Evolutionary conservation across 2,329 filamentous ascomycete species (phyloP).

Genomic region (Colletotrichum filicis): DNA sequence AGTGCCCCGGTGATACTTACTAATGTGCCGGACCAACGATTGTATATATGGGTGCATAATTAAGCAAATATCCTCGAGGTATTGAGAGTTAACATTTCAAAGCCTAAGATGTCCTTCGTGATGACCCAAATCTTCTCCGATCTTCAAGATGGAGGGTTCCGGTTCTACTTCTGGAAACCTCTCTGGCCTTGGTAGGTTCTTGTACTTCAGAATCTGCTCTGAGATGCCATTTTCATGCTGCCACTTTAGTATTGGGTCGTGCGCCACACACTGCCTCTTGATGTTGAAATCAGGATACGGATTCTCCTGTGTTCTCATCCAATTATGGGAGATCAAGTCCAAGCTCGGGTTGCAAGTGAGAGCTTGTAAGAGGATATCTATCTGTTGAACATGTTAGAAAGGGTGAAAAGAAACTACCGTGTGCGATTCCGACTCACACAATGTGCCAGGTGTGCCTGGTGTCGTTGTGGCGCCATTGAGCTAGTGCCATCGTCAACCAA

Average conservation of each 20-base stretch:
- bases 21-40: too few species aligned
- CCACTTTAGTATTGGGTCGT: conserved; percentile 22
- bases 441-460: conserved; percentile 21
- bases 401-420: too few species aligned
- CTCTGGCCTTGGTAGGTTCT: conserved; percentile 11
- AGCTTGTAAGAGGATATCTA: conserved; percentile 22
- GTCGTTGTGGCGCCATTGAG: conserved; percentile 21
- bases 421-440: neutral
- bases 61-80: too few species aligned
- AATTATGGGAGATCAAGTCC: conserved; percentile 26
- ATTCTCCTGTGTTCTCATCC: conserved; percentile 30
- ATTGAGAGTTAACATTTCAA: neutral
- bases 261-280: conserved; percentile 26
- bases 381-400: neutral
- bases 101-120: neutral
- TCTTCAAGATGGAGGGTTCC: conserved; percentile 16
- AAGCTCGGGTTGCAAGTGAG: conserved; percentile 27
- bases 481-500: neutral
- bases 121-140: conserved; percentile 7
- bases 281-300: conserved; percentile 32
- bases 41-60: too few species aligned
- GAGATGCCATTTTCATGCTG: conserved; percentile 21
- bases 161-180: conserved; percentile 21
- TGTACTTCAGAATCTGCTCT: conserved; percentile 21
- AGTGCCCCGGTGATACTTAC: too few species aligned